Evolutionary conservation across 176 grass and related monocot species (phyloP).

Genomic region (Carex littledalei): DNA sequence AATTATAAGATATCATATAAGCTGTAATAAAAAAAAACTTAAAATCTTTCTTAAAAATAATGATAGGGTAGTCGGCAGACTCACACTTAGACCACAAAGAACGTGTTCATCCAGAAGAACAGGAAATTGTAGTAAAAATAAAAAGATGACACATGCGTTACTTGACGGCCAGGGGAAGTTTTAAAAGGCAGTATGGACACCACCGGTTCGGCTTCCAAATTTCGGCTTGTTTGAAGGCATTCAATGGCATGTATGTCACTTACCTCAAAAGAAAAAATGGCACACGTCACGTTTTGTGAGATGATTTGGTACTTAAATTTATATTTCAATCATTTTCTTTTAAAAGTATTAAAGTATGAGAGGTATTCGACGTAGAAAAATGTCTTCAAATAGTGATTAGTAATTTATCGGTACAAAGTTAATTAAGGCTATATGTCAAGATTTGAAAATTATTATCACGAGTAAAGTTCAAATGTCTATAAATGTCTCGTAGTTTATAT

Average conservation of each 20-base stretch:
- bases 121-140: neutral
- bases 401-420: too few species aligned
- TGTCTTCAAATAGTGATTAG: too few species aligned
- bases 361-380: too few species aligned
- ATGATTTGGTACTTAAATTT: too few species aligned
- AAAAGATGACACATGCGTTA: neutral
- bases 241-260: neutral
- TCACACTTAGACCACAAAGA: neutral
- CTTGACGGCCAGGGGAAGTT: neutral
- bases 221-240: neutral
- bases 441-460: too few species aligned
- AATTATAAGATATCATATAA: constrained; percentile 17
- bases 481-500: too few species aligned
- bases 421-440: too few species aligned
- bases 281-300: neutral
- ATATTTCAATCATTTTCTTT: too few species aligned
- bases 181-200: neutral
- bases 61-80: neutral
- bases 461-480: too few species aligned
- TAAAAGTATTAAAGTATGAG: too few species aligned
- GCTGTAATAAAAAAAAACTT: neutral
- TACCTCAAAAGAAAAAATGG: too few species aligned
- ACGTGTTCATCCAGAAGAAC: neutral
- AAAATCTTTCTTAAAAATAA: neutral
- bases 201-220: neutral